Base-by-base conservation (phyloP, 371 early-diverging fungal genomes). In the Lichtheimia corymbifera region DNA sequence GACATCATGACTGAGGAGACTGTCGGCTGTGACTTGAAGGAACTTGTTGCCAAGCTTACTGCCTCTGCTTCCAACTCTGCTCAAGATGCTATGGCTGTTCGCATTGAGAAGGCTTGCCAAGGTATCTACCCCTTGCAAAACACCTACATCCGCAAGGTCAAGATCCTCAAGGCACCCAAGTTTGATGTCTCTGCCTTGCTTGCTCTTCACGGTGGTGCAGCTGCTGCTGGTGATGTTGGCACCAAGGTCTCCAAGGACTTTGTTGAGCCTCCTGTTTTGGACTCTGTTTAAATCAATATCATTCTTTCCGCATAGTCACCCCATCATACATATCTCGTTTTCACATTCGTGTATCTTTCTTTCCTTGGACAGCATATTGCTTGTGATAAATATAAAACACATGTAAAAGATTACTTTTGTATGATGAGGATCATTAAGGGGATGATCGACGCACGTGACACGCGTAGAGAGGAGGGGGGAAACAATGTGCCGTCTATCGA, bases 61-160 rank as follows among this genome's bases (percentile, higher is more conserved):
- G 82, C 88, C 59, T 75, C 79, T 65, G 79, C 82, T 52, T 77
- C 77, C 58, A 65, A 66, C 55, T 64, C 71, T 41, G 79, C 82
- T 59, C 82, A 82, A 70, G 93, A 93, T 72, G 82, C 86, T 56
- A 91, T 93, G 76, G 99, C 99, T 81, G 93, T 87, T 83, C 92
- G 95, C 75, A 98, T 99, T 66, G 97, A 97, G 84, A 97, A 98
- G 93, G 90, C 93, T 53, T 93, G 93, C 83, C 92, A 94, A 76
- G 84, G 89, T 72, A 99, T 99, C 88, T 99, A 93, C 92, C 99
- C 99, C 59, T 90, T 99, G 67, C 98, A 99, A 86, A 95, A 97
- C 88, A 95, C 95, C 77, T 92, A 88, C 82, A 88, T 97, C 76
- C 94, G 94, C 83, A 99, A 99, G 92, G 98, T 97, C 81, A 99